A percentile compares a stretch with the other conserved stretches of the same genome.
phyloP scores from a whole-genome alignment of 2,329 filamentous ascomycete genomes.

The Xylaria hypoxylon region DNA sequence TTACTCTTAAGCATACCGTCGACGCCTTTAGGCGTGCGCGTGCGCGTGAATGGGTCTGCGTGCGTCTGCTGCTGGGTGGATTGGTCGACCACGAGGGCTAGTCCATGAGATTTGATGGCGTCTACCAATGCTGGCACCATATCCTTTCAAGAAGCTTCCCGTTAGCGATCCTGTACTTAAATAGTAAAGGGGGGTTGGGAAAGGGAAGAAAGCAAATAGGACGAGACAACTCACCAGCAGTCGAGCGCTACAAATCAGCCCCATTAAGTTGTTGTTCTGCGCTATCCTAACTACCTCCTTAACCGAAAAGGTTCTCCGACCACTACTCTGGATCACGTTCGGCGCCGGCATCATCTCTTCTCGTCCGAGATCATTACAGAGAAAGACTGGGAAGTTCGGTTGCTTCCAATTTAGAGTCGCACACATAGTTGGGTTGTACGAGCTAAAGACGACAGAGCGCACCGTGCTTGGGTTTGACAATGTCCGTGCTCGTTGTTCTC shows the following conservation, averaged over 20 bases:
- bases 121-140: conserved; percentile 93
- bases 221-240: conserved; percentile 74
- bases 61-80: conserved; percentile 67
- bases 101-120: conserved; percentile 91
- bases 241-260: conserved; percentile 87
- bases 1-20: conserved; percentile 88
- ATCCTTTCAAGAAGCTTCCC: conserved; percentile 70
- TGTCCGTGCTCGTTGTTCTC: conserved; percentile 70
- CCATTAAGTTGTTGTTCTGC: conserved; percentile 98
- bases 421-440: conserved; percentile 89
- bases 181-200: not conserved
- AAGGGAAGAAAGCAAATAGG: not conserved
- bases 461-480: conserved; percentile 76
- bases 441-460: conserved; percentile 92
- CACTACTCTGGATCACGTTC: conserved; percentile 64
- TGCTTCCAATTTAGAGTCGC: conserved; percentile 99
- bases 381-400: conserved; percentile 94
- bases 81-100: conserved; percentile 91
- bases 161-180: conserved; percentile 16
- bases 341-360: conserved; percentile 60
- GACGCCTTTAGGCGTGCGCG: conserved; percentile 79
- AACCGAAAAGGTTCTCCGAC: conserved; percentile 82
- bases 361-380: conserved; percentile 90
- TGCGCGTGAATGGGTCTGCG: conserved; percentile 65
- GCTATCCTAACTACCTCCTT: conserved; percentile 95